Evolutionary conservation across 345 rosid genomes (phyloP).

Genomic region (Brassica cretica): DNA sequence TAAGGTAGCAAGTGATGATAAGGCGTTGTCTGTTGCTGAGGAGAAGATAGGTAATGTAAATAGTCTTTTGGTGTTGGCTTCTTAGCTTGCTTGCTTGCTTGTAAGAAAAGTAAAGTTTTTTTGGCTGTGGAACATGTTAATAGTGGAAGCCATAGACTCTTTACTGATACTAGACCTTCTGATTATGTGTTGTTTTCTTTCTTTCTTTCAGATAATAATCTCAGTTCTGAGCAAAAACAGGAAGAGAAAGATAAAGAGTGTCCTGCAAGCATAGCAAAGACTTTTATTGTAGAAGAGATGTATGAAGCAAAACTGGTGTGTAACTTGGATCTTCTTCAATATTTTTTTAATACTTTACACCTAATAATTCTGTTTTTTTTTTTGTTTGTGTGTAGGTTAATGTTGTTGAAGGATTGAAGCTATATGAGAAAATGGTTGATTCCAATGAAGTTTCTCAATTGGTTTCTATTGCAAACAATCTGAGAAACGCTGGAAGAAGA

Average conservation of each 20-base stretch:
- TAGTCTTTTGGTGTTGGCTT: neutral
- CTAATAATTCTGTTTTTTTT: neutral
- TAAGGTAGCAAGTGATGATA: conserved; percentile 47
- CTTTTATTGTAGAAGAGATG: conserved; percentile 62
- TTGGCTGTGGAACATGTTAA: neutral
- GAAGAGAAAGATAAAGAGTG: conserved; percentile 52
- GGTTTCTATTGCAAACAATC: conserved; percentile 68
- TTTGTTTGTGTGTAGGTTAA: conserved; percentile 57
- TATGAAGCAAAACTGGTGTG: conserved; percentile 72
- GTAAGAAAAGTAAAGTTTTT: conserved; percentile 23
- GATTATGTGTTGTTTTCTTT: neutral
- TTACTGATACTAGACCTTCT: neutral
- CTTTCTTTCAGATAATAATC: conserved; percentile 50
- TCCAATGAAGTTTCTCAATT: conserved; percentile 62
- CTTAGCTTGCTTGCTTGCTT: conserved; percentile 13
- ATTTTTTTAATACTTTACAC: neutral
- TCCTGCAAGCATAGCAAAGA: conserved; percentile 46
- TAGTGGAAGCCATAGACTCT: neutral
- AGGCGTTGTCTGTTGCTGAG: conserved; percentile 39
- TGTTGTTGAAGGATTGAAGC: conserved; percentile 85
- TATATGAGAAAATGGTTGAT: conserved; percentile 62
- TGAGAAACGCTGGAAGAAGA: conserved; percentile 71
- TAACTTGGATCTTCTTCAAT: neutral
- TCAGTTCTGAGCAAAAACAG: conserved; percentile 38
- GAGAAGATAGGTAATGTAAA: conserved; percentile 58